Base-by-base conservation (phyloP, 768 basidiomycete genomes). In the Xerocomus brunneocitrinus region DNA sequence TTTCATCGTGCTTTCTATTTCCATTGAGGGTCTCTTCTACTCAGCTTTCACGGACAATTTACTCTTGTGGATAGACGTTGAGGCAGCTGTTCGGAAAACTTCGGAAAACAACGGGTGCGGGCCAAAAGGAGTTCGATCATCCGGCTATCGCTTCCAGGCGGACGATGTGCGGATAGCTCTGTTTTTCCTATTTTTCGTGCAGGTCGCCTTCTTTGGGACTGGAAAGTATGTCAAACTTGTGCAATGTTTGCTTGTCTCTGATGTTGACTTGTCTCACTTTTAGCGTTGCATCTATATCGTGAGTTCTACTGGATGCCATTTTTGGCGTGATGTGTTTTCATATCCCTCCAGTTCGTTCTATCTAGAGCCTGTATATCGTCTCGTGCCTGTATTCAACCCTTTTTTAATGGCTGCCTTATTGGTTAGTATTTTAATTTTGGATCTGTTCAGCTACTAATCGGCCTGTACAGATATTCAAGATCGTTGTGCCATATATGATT, bases 221-320 rank as follows among this genome's bases (percentile, higher is more conserved):
- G 88, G 88, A 73, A 90, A 88, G 86, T 87, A 70, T 60, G 87
- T 76, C 9, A 1, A 42, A 6, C 49, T 16, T 25, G 5, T 25
- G 34, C 13, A 14, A 39, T 44, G 8, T 32, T 42, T 44, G 8
- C 48, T 16, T 14, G 3, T n/a, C 14, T 34, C 36, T 50, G 22
- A 13, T 53, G 22, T 19, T 51, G 45, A 50, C 47, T 48, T 46
- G 35, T 45, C 27, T 35, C 5, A 8, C 48, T 14, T 59, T 27
- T 51, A 91, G 87, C 60, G 83, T 89, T 44, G 86, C 87, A n/a
- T 88, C 87, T 9, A 91, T 91, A 63, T 87, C 89, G 83, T 88
- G 58, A 60, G 85, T 75, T 34, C 16, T 28, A 1, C 50, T 22
- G 50, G 4, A 14, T 16, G 28, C 9, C 19, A 49, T 5, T 28